Evolutionary conservation across 345 rosid genomes (phyloP), one percentile per base, ranked within the genome.

Genomic region (Eutrema yunnanense): DNA sequence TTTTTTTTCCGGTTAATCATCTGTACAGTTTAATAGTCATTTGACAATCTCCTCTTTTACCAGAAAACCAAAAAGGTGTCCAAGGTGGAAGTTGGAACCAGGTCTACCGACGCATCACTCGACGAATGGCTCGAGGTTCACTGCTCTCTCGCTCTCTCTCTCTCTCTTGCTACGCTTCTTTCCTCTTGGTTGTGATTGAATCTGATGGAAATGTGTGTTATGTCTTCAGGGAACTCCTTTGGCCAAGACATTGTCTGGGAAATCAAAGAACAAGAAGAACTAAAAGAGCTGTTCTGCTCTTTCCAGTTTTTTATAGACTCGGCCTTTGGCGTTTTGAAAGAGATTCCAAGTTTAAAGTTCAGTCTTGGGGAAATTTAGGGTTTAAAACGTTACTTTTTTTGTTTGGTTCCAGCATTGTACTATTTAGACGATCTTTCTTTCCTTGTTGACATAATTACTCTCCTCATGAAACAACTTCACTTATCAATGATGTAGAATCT

Each of bases 111-210:
- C 69, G 85, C 87, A 34, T 87, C 94, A 10, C 68, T 84, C 71
- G 98, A 96, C 54, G 99, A 96, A 73, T 96, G 99, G 99, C 96
- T 96, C 59, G 86, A 96, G 98, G 99, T 77, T 42, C 0, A 64
- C 43, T 27, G 40, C 41, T 61, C 57, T 27, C 9, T 27, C 19
- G 9, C 48, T 53, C 36, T 29, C n/a, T n/a, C 41, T 61, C 57
- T 27, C 43, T 53, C 16, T 44, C 2, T 65, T 19, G 22, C 4
- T 7, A 33, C 32, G 13, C 11, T 26, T 19, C 19, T 62, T 29
- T 46, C 36, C 10, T 63, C 13, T 48, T 30, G 6, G 4, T 4
- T 40, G 56, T 36, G 67, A 64, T 49, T 47, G 38, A 76, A 76
- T 63, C 40, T 70, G 46, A 26, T 48, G 6, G 37, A 56, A 29